Base-by-base conservation (phyloP, 2,329 filamentous ascomycete species). In the Epichloe amarillans region DNA sequence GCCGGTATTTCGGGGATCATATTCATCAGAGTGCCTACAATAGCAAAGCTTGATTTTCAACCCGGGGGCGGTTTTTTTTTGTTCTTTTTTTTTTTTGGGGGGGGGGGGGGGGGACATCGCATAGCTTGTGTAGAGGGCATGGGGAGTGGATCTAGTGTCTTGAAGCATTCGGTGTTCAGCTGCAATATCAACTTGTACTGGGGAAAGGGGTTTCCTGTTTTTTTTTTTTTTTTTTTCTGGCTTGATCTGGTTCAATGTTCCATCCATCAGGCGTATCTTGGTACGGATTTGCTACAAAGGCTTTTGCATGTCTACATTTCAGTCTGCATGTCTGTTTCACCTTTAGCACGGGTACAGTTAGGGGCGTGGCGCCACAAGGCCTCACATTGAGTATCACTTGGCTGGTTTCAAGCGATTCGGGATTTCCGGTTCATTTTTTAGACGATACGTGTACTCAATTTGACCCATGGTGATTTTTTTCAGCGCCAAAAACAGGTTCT, bases 1-100 rank as follows among this genome's bases (percentile, higher is more conserved):
- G 52, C 48, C 46, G 42, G 7, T 59, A 51, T 26, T 59, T 59
- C 37, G 55, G 52, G 7, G 54, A 57, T 47, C 50, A 56, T 35
- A 51, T 59, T 10, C 56, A 57, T 44, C 54, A 56, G 15, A 52
- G 51, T 42, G 37, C 50, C 2, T 51, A 54, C 19, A 30, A 47
- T 12, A 14, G 47, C 23, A 49, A 52, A 35, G 30, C 35, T 12
- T 49, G 33, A 33, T 38, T 38, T 38, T 38, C 26, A 30, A 30
- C 26, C 8, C 7, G 8, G 26, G 8, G 26, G 8, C 2, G 26
- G 3, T 35, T 35, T 14, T 35, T 4, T 42, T 30, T 15, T n/a
- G 35, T 15, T 45, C 1, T 12, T 40, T 26, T 5, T 23, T 23
- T 23, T 21, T 21, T 21, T n/a, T n/a, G n/a, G n/a, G n/a, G 2